Evolutionary conservation across 2,329 filamentous ascomycete genomes (phyloP).

Genomic region (Cytospora leucostoma): DNA sequence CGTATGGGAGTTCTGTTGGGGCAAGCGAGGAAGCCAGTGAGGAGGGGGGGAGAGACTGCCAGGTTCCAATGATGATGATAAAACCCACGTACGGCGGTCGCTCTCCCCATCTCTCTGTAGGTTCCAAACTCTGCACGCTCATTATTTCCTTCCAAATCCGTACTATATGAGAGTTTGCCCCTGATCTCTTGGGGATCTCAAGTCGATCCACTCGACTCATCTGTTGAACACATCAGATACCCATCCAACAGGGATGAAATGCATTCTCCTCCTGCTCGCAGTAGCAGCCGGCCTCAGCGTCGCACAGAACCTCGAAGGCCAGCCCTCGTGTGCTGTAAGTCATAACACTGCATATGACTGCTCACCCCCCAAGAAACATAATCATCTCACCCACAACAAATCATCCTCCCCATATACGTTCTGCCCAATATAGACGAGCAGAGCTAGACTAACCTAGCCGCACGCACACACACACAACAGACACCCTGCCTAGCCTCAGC

Average conservation of each 20-base stretch:
- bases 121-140: no score
- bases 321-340: constrained; percentile 42
- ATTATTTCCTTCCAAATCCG: no score
- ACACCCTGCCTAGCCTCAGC: constrained; percentile 50
- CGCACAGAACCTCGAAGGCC: constrained; percentile 40
- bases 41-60: no score
- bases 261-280: constrained; percentile 32
- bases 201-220: no score
- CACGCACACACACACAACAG: constrained; percentile 32
- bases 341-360: neutral
- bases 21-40: no score
- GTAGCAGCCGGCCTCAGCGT: constrained; percentile 34
- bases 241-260: constrained; percentile 34
- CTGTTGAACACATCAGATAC: neutral
- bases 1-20: no score
- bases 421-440: neutral
- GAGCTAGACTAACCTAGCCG: neutral
- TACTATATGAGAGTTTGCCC: no score
- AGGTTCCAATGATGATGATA: no score
- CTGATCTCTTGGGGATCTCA: no score
- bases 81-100: no score
- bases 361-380: neutral
- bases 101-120: no score
- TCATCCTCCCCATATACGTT: neutral
- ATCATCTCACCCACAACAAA: neutral